These are phyloP conservation scores for Aureobasidium sp. DNA, from an alignment of 2,329 filamentous ascomycete species.

Conservation along the genomic window DNA sequence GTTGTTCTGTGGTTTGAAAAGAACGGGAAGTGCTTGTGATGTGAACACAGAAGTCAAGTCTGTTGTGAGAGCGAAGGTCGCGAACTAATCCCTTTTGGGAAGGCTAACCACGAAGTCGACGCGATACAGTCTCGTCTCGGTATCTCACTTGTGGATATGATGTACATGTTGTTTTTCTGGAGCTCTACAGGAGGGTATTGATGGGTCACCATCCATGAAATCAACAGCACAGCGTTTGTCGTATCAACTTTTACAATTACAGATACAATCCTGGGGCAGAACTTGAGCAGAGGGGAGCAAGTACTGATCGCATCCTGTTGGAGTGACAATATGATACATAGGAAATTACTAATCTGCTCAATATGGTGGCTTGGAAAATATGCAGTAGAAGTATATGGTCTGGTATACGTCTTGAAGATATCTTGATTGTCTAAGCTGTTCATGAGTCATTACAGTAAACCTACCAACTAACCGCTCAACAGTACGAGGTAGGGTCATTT, in stretches of 20 bases:
- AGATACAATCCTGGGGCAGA: too few species aligned
- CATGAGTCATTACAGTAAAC: not conserved
- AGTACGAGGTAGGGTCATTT: too few species aligned
- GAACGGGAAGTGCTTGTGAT: too few species aligned
- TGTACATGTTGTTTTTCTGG: not conserved
- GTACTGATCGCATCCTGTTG: too few species aligned
- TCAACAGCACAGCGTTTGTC: not conserved
- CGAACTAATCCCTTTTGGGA: not conserved
- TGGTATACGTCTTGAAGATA: too few species aligned
- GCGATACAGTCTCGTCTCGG: not conserved
- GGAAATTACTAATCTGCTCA: too few species aligned
- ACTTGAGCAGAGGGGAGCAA: not conserved
- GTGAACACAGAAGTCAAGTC: not conserved
- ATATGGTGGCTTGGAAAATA: too few species aligned
- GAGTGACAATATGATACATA: too few species aligned
- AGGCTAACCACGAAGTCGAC: not conserved
- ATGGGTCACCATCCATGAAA: not conserved
- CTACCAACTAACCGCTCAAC: not conserved
- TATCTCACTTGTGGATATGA: too few species aligned
- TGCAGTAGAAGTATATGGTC: too few species aligned
- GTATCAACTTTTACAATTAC: not conserved
- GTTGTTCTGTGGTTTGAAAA: not conserved
- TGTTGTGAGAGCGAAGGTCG: not conserved
- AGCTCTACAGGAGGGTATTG: not conserved
- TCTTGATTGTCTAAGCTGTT: too few species aligned